A percentile compares a stretch with the other conserved stretches of the same genome.
Conservation (phyloP, 1,284 basidiomycete species). For the Mycena sp. region DNA sequence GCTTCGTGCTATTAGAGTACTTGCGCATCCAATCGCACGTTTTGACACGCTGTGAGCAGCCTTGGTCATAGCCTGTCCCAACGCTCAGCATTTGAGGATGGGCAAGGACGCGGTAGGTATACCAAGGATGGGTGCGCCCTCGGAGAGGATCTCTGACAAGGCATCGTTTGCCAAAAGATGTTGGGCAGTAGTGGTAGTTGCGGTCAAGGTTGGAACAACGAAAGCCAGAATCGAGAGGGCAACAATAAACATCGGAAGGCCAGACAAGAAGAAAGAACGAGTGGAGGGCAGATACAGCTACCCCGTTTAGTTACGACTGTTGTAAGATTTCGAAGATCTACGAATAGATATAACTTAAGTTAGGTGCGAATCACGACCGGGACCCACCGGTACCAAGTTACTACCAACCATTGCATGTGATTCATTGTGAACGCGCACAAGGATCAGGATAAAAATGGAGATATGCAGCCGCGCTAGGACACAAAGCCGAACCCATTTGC, state of each 20-base stretch:
- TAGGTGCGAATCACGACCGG: no score
- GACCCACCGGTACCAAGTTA: no score
- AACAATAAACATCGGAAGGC: constrained; percentile 3
- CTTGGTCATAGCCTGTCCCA: constrained; percentile 17
- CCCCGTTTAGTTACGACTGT: no score
- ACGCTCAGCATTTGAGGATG: neutral
- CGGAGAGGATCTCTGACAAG: constrained; percentile 16
- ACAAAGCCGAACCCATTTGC: no score
- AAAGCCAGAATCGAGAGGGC: neutral
- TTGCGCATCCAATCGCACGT: constrained; percentile 32
- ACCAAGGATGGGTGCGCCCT: constrained; percentile 29
- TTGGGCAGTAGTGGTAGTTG: neutral
- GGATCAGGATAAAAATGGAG: no score
- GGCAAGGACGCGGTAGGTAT: neutral
- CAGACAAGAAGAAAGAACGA: neutral
- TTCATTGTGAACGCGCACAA: no score
- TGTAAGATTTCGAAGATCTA: no score
- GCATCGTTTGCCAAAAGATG: constrained; percentile 20
- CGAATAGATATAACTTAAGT: no score
- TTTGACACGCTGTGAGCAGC: constrained; percentile 15
- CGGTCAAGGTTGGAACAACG: neutral
- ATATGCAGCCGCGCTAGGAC: no score
- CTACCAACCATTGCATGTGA: no score
- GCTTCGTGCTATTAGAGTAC: constrained; percentile 22
- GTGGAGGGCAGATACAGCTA: no score